Evolutionary conservation across 139 green algal genomes (phyloP), one percentile per base, ranked within the genome.

Genomic region (Protoeuglena noctilucae): DNA sequence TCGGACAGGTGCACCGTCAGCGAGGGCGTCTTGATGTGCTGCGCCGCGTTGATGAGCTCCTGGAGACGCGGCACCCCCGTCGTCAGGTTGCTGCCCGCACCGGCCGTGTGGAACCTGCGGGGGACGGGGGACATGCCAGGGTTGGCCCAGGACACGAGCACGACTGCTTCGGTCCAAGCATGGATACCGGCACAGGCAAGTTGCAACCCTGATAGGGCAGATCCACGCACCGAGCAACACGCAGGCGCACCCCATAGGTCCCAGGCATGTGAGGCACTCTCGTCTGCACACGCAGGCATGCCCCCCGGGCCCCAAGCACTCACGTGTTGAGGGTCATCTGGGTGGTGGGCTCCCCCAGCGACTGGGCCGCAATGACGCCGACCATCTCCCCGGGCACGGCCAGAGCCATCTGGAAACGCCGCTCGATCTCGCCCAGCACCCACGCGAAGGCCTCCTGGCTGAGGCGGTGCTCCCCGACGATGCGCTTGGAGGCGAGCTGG

Each of bases 11-110:
- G 86, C 48, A 98, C 84, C 22, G 80, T 82, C 9, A 96, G 71
- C 2, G 68, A 83, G 29, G 92, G 92, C 52, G 92, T 99, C 72
- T 96, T 96, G 74, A 95, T 97, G 73, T 89, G 94, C 76, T 99
- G 98, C 34, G 92, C 82, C 19, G 98, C 79, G 70, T 99, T 97
- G 77, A 97, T 97, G 79, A 99, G 95, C 70, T 99, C 92, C 4
- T 81, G 93, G 23, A 99, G 72, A 24, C 92, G 83, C 6, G 92
- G 92, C 69, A 99, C 90, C 40, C 91, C 92, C 58, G 96, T 82
- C 29, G 92, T 99, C 24, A 97, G 91, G 68, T 97, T 99, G 81
- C 95, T 96, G 46, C 86, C 91, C 80, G 19, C 82, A 75, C 84
- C 82, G 5, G 85, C 85, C 63, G 82, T 89, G 62, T 99, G 92